Base-by-base conservation (phyloP, 257 asterid species). In the Ocimum tenuiflorum region DNA sequence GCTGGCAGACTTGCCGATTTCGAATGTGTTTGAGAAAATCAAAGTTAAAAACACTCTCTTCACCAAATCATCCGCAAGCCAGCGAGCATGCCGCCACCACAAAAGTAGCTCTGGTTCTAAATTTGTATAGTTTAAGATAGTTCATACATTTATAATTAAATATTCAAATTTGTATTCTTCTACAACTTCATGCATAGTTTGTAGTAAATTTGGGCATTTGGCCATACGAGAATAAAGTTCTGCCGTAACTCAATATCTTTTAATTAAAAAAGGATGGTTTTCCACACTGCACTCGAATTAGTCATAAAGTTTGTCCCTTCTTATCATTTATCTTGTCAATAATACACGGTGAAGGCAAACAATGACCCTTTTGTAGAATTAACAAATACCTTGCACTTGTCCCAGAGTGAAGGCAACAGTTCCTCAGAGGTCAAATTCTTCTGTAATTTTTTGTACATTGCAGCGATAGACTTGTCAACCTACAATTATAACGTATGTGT, bases 381-480 rank as follows among this genome's bases (percentile, higher is more conserved):
- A 51, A 67, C 14, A 78, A 39, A 48, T 85, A 92, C 99, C 99
- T 92, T 89, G 95, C 96, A 89, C 77, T 94, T 94, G 78, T 94
- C 99, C 99, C 99, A 94, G 60, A 94, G 75, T 54, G 99, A 90
- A 82, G 99, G 97, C 83, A 90, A 72, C 75, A 94, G 81, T 77
- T 94, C 99, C 74, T 80, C 78, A 14, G 82, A 77, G 41, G 78
- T 80, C 70, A 77, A 77, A 53, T 68, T 80, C 76, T 74, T 74
- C 75, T 94, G 99, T 77, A 94, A 73, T 72, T 84, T 86, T 72
- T 90, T 94, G 62, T 86, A 88, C 99, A 94, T 94, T 39, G 86
- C 73, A 66, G 67, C 72, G 43, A 94, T 88, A 66, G 92, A 79
- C 85, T 90, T 94, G 80, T 94, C 99, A 72, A 94, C 96, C 99